A percentile compares a stretch with the other conserved stretches of the same genome.
Evolutionary conservation across 495 filamentous ascomycete species (phyloP).

Genomic region (Glonium stellatum): DNA sequence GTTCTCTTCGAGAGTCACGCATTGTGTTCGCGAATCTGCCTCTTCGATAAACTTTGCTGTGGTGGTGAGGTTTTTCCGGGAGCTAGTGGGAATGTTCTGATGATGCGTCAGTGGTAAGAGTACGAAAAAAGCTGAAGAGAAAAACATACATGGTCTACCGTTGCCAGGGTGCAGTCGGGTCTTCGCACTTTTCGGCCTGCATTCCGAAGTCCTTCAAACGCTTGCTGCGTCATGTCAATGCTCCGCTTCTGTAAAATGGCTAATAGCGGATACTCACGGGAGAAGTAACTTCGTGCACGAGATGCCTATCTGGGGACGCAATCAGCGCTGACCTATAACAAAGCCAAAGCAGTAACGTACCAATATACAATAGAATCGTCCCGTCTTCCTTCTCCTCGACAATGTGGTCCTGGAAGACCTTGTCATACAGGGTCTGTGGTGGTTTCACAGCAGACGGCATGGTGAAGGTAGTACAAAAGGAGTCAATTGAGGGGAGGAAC

Average conservation of each 20-base stretch:
- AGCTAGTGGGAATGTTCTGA: constrained; percentile 85
- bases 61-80: constrained; percentile 81
- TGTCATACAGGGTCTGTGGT: constrained; percentile 93
- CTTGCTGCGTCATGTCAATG: constrained; percentile 58
- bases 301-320: constrained; percentile 63
- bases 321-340: constrained; percentile 1
- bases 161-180: constrained; percentile 93
- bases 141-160: constrained; percentile 82
- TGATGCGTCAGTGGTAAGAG: constrained; percentile 18
- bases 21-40: constrained; percentile 87
- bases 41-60: constrained; percentile 83
- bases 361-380: constrained; percentile 88
- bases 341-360: constrained; percentile 41
- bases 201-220: constrained; percentile 89
- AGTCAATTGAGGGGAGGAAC: constrained; percentile 4
- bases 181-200: constrained; percentile 79
- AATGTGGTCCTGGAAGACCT: constrained; percentile 88
- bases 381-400: constrained; percentile 91
- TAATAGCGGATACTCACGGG: constrained; percentile 50
- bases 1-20: constrained; percentile 91
- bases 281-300: constrained; percentile 97
- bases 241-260: background rate
- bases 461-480: constrained; percentile 13
- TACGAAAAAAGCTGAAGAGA: constrained; percentile 15
- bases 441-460: constrained; percentile 76